These are phyloP conservation scores for Phalaenopsis hybrid DNA, from an alignment of 116 monocot species.

Conservation along the genomic window DNA sequence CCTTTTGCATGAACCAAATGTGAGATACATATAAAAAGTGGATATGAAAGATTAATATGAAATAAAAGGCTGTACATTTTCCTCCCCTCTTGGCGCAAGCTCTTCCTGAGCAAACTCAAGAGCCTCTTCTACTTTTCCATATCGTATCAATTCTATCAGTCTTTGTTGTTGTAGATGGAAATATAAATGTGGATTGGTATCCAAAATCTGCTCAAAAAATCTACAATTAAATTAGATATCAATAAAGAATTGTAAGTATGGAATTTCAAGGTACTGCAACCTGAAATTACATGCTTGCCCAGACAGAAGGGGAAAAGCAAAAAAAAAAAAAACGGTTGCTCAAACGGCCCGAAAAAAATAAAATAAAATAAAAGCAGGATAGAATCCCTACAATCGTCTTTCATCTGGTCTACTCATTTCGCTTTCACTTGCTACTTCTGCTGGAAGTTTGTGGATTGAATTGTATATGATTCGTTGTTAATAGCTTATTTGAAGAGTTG, in stretches of 20 bases:
- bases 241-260: neutral
- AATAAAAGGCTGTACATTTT: slow-evolving; percentile 40
- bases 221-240: neutral
- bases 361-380: too few relatives aligned
- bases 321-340: too few relatives aligned
- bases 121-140: slow-evolving; percentile 82
- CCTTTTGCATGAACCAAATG: neutral
- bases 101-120: slow-evolving; percentile 93
- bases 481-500: too few relatives aligned
- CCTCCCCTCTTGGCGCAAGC: slow-evolving; percentile 71
- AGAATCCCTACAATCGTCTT: too few relatives aligned
- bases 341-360: too few relatives aligned
- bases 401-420: too few relatives aligned
- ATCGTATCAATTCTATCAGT: slow-evolving; percentile 85
- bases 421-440: too few relatives aligned
- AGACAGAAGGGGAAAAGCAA: too few relatives aligned
- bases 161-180: slow-evolving; percentile 91
- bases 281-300: neutral
- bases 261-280: neutral
- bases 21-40: neutral
- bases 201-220: slow-evolving; percentile 59
- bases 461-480: too few relatives aligned
- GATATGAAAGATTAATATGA: neutral
- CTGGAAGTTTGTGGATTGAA: too few relatives aligned
- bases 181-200: slow-evolving; percentile 89